Evolutionary conservation across 208 protist species (phyloP).

Genomic region (Angomonas ambiguus): DNA sequence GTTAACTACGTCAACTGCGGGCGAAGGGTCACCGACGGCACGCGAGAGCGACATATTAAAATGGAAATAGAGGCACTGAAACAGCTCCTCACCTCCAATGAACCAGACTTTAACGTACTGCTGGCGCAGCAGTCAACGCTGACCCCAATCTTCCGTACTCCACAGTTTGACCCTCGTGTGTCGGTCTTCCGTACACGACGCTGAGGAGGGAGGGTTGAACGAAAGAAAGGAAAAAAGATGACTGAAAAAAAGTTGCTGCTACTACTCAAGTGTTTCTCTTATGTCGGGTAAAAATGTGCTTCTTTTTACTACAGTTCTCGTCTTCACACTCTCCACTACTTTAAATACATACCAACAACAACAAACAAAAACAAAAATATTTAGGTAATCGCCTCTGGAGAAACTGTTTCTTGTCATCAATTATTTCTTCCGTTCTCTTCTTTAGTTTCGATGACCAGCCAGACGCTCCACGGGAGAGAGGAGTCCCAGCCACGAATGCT

Average conservation of each 20-base stretch:
- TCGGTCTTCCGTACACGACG: slow-evolving; percentile 1
- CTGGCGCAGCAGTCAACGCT: slow-evolving; percentile 43
- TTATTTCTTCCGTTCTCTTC: no score
- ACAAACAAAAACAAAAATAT: no score
- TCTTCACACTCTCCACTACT: no score
- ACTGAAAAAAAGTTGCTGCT: neutral
- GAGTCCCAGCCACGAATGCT: slow-evolving; percentile 15
- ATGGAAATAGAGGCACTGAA: slow-evolving; percentile 55
- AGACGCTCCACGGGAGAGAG: neutral
- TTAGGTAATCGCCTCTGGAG: no score
- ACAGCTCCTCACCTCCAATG: slow-evolving; percentile 34
- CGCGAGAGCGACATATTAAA: slow-evolving; percentile 41
- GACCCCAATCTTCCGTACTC: slow-evolving; percentile 11
- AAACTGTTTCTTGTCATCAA: no score
- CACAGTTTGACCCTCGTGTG: slow-evolving; percentile 1
- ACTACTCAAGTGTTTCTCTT: no score
- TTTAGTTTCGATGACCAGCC: neutral
- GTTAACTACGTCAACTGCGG: slow-evolving; percentile 89
- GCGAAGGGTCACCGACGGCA: slow-evolving; percentile 40
- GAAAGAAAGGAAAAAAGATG: neutral
- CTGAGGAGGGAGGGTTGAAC: no score
- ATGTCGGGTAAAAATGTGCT: no score
- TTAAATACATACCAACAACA: no score
- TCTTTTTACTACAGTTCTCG: no score
- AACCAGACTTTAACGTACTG: slow-evolving; percentile 21